Conservation (phyloP, 1,284 basidiomycete genomes). For the Ceratobasidium sp. region DNA sequence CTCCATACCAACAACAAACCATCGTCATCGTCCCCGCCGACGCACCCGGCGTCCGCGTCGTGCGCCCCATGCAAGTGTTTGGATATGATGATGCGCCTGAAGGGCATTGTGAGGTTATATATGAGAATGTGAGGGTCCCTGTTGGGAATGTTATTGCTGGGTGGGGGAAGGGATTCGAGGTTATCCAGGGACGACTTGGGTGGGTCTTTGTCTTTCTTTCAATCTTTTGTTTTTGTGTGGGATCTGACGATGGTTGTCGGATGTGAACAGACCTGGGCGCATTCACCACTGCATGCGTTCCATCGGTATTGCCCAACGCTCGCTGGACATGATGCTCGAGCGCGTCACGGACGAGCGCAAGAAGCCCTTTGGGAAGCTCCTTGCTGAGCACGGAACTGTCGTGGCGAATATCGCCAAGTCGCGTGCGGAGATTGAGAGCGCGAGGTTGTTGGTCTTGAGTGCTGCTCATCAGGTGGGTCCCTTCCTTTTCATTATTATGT, state of each 20-base stretch:
- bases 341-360: conserved; percentile 91
- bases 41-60: conserved; percentile 85
- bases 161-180: conserved; percentile 95
- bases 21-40: conserved; percentile 93
- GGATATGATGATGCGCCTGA: conserved; percentile 96
- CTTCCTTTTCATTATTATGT: neutral
- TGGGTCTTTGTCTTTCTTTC: conserved; percentile 54
- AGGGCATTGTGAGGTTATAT: conserved; percentile 95
- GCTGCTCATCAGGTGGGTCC: conserved; percentile 82
- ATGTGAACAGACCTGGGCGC: conserved; percentile 78
- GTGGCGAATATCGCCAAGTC: conserved; percentile 90
- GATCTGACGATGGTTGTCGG: conserved; percentile 27
- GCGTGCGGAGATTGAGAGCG: conserved; percentile 91
- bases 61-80: conserved; percentile 92
- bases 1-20: conserved; percentile 85
- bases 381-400: conserved; percentile 94
- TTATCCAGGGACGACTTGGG: conserved; percentile 98
- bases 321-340: conserved; percentile 88
- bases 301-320: conserved; percentile 86
- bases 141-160: conserved; percentile 85
- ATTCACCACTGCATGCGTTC: conserved; percentile 99
- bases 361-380: conserved; percentile 93
- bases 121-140: conserved; percentile 93
- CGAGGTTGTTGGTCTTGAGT: conserved; percentile 87
- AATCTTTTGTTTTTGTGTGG: conserved; percentile 2